phyloP scores from a whole-genome alignment of 495 filamentous ascomycete genomes.

The Talaromyces trachyspermus region DNA sequence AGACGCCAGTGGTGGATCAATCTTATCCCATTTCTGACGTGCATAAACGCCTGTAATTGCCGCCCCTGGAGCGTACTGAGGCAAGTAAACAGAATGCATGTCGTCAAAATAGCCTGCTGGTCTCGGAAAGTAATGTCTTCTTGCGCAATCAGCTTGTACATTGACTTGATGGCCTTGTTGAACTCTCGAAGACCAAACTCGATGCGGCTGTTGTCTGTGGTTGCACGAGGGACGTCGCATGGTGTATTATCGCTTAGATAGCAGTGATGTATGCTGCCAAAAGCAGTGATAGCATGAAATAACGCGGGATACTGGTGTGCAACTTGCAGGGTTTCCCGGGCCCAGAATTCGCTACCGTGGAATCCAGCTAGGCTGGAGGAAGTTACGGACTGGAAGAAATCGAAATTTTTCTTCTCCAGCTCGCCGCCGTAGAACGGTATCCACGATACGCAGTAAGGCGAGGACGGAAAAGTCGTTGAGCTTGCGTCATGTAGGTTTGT shows the following conservation, averaged over 20 bases:
- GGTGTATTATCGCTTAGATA: constrained; percentile 5
- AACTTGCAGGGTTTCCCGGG: not conserved
- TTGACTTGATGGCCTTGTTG: constrained; percentile 5
- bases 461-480: not conserved
- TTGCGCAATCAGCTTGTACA: constrained; percentile 2
- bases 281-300: constrained; percentile 6
- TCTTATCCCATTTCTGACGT: constrained; percentile 4
- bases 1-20: constrained; percentile 6
- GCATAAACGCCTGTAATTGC: constrained; percentile 7
- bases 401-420: not conserved
- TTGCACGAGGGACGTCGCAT: not conserved
- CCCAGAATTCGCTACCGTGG: constrained; percentile 2
- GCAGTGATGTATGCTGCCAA: constrained; percentile 4
- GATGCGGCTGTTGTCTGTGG: not conserved
- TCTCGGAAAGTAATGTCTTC: not conserved
- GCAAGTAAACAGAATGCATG: constrained; percentile 2
- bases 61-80: not conserved
- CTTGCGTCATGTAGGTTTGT: not conserved
- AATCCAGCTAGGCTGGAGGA: not conserved
- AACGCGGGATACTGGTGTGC: constrained; percentile 6
- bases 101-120: constrained; percentile 6
- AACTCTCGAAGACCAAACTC: constrained; percentile 2
- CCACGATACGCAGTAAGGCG: not conserved
- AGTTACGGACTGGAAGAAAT: constrained; percentile 6
- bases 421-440: constrained; percentile 3